Conservation (phyloP, 306 rosid species). For the Quercus dentata region DNA sequence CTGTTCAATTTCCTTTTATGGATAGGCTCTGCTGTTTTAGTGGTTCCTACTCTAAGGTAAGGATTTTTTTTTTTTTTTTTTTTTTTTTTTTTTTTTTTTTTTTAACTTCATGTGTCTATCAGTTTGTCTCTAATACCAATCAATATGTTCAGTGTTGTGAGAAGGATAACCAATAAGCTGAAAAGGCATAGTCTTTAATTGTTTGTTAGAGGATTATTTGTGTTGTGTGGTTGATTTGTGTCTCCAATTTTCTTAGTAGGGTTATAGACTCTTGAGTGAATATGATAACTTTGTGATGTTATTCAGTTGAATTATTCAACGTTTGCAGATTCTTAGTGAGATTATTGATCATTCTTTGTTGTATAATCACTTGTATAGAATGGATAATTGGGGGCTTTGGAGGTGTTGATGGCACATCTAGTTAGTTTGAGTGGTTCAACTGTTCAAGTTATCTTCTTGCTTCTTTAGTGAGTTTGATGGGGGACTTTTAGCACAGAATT, state of each 20-base stretch:
- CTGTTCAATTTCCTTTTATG: slow-evolving; percentile 45
- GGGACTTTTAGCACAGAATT: slow-evolving; percentile 13
- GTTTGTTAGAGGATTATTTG: slow-evolving; percentile 2
- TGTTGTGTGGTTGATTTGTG: slow-evolving; percentile 17
- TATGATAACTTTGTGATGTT: not conserved
- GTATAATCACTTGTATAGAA: not conserved
- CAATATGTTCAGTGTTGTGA: slow-evolving; percentile 1
- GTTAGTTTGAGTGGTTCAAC: slow-evolving; percentile 9
- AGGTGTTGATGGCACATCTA: not conserved
- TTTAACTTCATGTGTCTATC: not conserved
- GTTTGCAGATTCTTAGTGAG: not conserved
- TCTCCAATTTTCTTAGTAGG: too few species aligned
- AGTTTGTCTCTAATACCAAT: slow-evolving; percentile 6
- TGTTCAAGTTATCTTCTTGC: slow-evolving; percentile 7
- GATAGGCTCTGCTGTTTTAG: slow-evolving; percentile 69
- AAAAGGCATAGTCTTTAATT: slow-evolving; percentile 5
- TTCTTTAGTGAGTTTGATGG: not conserved
- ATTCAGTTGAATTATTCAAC: not conserved
- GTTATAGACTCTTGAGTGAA: too few species aligned
- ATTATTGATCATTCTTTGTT: not conserved
- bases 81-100: not conserved
- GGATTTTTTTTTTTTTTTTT: not conserved
- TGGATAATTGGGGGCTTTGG: too few species aligned
- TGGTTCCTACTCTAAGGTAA: slow-evolving; percentile 73
- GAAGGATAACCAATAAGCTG: slow-evolving; percentile 14